Evolutionary conservation across 768 basidiomycete genomes (phyloP), one percentile per base, ranked within the genome.

Genomic region (Trametes gibbosa): DNA sequence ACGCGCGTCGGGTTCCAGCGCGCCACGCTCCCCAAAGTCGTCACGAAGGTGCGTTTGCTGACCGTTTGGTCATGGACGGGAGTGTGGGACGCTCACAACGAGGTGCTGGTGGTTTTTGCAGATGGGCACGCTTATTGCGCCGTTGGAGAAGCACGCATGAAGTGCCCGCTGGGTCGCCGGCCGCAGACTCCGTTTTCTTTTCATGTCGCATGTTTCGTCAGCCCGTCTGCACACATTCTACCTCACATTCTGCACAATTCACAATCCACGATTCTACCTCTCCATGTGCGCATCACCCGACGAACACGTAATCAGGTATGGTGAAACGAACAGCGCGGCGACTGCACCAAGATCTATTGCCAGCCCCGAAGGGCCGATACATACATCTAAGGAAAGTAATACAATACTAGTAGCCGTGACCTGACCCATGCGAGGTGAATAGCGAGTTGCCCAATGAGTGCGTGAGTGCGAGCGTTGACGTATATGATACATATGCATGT

Each of bases 1-100:
- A 95, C 94, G 1, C 79, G 93, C 49, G 81, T 90, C 9, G 87
- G 79, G 3, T 91, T 92, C 81, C 91, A 93, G 74, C 78, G 85
- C 60, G 90, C 82, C 58, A 96, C 94, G 24, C 68, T 95, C 63
- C 95, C 95, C 1, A 83, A 82, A 62, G 86, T 97, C 10, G 85
- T 90, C 58, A 94, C 89, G 75, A 98, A 95, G 86, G 91, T 87
- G 58, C 50, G 49, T 37, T 53, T 23, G 21, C 25, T 17, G 23
- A 17, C 25, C 12, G 21, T 3, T 24, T 23, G 5, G 13, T 41
- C 29, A 5, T 32, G 29, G 5, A 10, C 29, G 29, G 29, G 29
- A 5, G 29, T 4, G 4, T 5, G 29, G 29, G 29, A 32, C 10
- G 29, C 29, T 32, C 5, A 32, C 29, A 5, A 5, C 5, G 29